These are phyloP conservation scores for Pneumocystis murina DNA, from an alignment of 1,139 yeast species.

Conservation along the genomic window DNA sequence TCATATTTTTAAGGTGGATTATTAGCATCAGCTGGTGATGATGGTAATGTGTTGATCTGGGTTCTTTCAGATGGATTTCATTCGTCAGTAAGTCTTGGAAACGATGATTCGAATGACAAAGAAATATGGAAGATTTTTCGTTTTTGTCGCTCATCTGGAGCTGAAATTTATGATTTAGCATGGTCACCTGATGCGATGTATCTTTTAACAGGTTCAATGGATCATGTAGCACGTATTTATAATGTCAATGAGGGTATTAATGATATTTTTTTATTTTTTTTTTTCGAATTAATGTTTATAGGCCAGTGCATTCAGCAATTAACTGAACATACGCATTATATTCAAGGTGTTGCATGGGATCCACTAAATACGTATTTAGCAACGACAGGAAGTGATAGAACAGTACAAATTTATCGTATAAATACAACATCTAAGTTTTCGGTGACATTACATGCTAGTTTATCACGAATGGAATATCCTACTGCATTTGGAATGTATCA, in stretches of 20 bases:
- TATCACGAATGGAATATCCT: conserved; percentile 2
- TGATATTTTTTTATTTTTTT: not conserved
- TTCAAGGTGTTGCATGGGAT: conserved; percentile 95
- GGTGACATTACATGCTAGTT: conserved; percentile 28
- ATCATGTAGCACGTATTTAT: conserved; percentile 61
- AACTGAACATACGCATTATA: conserved; percentile 70
- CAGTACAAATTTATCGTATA: conserved; percentile 50
- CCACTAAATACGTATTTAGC: conserved; percentile 63
- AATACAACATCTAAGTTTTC: conserved; percentile 15
- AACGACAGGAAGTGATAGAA: conserved; percentile 81
- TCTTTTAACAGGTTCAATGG: conserved; percentile 84
- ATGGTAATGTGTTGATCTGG: conserved; percentile 81
- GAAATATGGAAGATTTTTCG: conserved; percentile 59
- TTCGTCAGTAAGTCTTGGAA: conserved; percentile 17
- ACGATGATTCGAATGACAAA: conserved; percentile 36
- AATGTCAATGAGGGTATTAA: conserved; percentile 25
- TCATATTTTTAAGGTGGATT: conserved; percentile 24
- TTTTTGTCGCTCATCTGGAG: conserved; percentile 39
- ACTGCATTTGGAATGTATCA: conserved; percentile 38
- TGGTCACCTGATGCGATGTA: conserved; percentile 79
- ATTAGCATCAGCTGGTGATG: conserved; percentile 89
- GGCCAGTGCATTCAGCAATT: conserved; percentile 49
- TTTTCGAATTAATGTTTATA: not conserved
- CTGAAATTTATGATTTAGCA: conserved; percentile 76
- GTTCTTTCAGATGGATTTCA: conserved; percentile 33